A percentile compares a stretch with the other conserved stretches of the same genome.
Conservation (phyloP, 2,329 filamentous ascomycete genomes). For the Herpotrichia juniperi region DNA sequence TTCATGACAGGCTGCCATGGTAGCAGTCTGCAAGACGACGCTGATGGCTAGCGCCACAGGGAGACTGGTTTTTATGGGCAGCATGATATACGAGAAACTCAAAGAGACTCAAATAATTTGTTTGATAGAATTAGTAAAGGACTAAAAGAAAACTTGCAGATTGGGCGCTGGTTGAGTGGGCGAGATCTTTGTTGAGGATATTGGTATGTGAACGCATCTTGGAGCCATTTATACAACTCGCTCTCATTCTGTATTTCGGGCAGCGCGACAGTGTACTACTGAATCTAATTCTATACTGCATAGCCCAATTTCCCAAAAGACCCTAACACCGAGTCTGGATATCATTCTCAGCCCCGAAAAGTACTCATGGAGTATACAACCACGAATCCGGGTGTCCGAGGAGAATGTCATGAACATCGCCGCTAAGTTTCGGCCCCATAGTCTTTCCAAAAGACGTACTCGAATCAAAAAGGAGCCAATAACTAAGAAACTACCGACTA, state of each 20-base stretch:
- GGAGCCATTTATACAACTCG: too few relatives aligned
- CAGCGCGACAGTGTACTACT: too few relatives aligned
- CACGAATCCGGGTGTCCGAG: background rate
- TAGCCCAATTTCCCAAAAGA: background rate
- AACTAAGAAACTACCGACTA: background rate
- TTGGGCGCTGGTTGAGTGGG: too few relatives aligned
- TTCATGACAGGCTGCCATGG: slow-evolving; percentile 7
- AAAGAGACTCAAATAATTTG: background rate
- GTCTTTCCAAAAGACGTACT: background rate
- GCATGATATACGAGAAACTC: slow-evolving; percentile 3
- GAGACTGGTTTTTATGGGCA: slow-evolving; percentile 11
- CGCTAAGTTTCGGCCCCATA: background rate
- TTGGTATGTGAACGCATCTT: too few relatives aligned
- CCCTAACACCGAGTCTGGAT: background rate
- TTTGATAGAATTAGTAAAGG: background rate
- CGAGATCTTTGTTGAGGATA: too few relatives aligned
- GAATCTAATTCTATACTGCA: background rate
- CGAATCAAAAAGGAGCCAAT: background rate
- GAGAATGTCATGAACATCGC: background rate
- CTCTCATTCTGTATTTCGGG: too few relatives aligned
- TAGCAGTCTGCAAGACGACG: slow-evolving; percentile 11
- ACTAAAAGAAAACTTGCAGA: too few relatives aligned
- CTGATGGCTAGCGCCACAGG: slow-evolving; percentile 16
- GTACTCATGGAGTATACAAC: background rate
- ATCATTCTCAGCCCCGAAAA: background rate